Evolutionary conservation across 257 asterid genomes (phyloP).

Genomic region (Ilex asprella): DNA sequence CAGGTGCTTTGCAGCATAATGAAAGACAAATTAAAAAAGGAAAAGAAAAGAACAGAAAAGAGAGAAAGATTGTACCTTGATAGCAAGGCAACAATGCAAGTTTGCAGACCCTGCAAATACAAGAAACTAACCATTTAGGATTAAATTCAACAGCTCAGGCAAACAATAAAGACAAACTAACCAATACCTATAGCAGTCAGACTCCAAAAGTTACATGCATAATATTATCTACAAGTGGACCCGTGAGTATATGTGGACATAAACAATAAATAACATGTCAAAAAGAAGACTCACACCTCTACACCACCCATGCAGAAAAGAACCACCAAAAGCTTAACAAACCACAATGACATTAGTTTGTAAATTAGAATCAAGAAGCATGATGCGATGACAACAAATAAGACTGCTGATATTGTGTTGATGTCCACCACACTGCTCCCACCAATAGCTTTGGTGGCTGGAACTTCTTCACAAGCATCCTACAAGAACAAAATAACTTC

Average conservation of each 20-base stretch:
- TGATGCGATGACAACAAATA: constrained; percentile 74
- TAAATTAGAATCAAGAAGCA: constrained; percentile 75
- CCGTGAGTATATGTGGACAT: not conserved
- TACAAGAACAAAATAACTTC: constrained; percentile 20
- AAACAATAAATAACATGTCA: constrained; percentile 6
- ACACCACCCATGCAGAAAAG: constrained; percentile 86
- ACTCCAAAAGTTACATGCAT: not conserved
- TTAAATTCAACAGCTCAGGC: constrained; percentile 8
- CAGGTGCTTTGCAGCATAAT: not conserved
- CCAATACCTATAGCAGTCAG: no score
- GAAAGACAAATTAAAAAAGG: not conserved
- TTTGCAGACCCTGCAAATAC: constrained; percentile 68
- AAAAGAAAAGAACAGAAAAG: not conserved
- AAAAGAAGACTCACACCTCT: constrained; percentile 43
- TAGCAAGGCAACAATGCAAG: constrained; percentile 71
- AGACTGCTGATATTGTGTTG: constrained; percentile 61
- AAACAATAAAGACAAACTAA: constrained; percentile 8
- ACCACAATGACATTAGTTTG: constrained; percentile 79
- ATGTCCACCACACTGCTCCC: constrained; percentile 71
- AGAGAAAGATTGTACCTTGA: constrained; percentile 41
- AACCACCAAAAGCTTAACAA: constrained; percentile 75
- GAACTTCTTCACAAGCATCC: constrained; percentile 66
- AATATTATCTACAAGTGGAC: not conserved
- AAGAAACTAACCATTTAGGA: constrained; percentile 8
- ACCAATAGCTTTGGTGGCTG: constrained; percentile 32